Percentiles rank a stretch among this genome's conserved stretches.
Conservation (phyloP, 75 land plant genomes). For the Picea sitchensis region DNA sequence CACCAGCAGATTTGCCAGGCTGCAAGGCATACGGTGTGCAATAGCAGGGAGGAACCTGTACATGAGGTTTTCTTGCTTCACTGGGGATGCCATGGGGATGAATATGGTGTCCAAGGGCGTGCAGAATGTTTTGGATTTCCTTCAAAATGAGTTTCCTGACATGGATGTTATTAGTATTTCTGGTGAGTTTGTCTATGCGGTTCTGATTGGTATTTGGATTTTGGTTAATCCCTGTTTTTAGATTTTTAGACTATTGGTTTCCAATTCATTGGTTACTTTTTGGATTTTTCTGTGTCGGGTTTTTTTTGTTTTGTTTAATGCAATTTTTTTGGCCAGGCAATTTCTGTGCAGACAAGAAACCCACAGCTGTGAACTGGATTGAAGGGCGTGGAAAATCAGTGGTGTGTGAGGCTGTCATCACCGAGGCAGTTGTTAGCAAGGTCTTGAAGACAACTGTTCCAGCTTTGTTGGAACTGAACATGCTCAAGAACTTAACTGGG, state of each 20-base stretch:
- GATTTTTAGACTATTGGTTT: no score
- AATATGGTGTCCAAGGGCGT: slow-evolving; percentile 97
- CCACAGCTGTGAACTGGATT: slow-evolving; percentile 76
- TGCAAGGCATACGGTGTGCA: slow-evolving; percentile 60
- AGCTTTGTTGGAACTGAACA: slow-evolving; percentile 84
- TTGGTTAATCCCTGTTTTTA: not conserved
- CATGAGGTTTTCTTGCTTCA: slow-evolving; percentile 70
- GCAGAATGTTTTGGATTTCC: slow-evolving; percentile 73
- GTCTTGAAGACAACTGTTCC: slow-evolving; percentile 74
- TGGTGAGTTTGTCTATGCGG: slow-evolving; percentile 25
- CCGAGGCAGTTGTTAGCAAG: slow-evolving; percentile 61
- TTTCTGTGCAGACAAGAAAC: slow-evolving; percentile 53
- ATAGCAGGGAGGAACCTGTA: slow-evolving; percentile 85
- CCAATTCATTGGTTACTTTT: not conserved
- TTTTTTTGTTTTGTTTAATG: not conserved
- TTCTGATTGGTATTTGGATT: not conserved
- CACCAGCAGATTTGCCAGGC: slow-evolving; percentile 85
- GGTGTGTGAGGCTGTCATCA: slow-evolving; percentile 75
- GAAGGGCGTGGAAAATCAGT: slow-evolving; percentile 83
- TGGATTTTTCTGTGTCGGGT: not conserved
- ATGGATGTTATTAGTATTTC: slow-evolving; percentile 85
- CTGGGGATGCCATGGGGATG: slow-evolving; percentile 99
- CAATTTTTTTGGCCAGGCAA: slow-evolving; percentile 35
- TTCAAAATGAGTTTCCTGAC: slow-evolving; percentile 67
- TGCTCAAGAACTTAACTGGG: slow-evolving; percentile 76